Conservation (phyloP, 2,329 filamentous ascomycete species). For the Xenosphaeropsis pyriputrescens region DNA sequence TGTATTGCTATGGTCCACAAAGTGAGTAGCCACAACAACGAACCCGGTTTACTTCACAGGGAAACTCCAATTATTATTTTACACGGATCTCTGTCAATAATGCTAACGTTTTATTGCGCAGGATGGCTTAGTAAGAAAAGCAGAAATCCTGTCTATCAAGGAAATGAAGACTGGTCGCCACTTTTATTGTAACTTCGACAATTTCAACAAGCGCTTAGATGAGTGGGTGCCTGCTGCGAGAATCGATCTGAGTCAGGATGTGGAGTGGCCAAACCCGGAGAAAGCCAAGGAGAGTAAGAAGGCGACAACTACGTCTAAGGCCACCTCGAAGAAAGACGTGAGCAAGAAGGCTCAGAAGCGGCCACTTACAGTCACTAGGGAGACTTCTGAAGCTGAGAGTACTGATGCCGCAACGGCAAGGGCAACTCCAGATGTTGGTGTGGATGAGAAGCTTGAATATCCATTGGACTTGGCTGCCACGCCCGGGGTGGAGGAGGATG, state of each 20-base stretch:
- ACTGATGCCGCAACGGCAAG: slow-evolving; percentile 11
- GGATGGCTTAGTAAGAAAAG: slow-evolving; percentile 78
- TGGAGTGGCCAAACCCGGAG: slow-evolving; percentile 86
- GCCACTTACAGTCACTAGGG: slow-evolving; percentile 13
- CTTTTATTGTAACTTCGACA: slow-evolving; percentile 95
- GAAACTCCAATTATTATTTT: background rate
- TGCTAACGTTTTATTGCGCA: slow-evolving; percentile 19
- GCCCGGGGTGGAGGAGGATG: slow-evolving; percentile 16
- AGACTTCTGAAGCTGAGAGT: slow-evolving; percentile 9
- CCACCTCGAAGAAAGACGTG: slow-evolving; percentile 19
- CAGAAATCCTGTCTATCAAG: slow-evolving; percentile 90
- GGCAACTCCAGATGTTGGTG: slow-evolving; percentile 13
- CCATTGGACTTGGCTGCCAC: slow-evolving; percentile 15
- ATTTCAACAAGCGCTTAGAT: slow-evolving; percentile 77
- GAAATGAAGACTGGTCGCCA: slow-evolving; percentile 77
- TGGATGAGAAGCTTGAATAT: slow-evolving; percentile 11
- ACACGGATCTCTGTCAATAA: slow-evolving; percentile 3
- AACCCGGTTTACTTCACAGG: background rate
- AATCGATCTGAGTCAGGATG: slow-evolving; percentile 77
- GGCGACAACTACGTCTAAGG: slow-evolving; percentile 35
- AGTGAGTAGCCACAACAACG: slow-evolving; percentile 8
- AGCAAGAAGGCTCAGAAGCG: slow-evolving; percentile 26
- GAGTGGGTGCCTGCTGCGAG: slow-evolving; percentile 81
- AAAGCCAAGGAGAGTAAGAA: slow-evolving; percentile 69
- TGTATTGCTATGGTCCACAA: slow-evolving; percentile 21